phyloP scores from a whole-genome alignment of 495 filamentous ascomycete genomes.

The Terfezia claveryi region DNA sequence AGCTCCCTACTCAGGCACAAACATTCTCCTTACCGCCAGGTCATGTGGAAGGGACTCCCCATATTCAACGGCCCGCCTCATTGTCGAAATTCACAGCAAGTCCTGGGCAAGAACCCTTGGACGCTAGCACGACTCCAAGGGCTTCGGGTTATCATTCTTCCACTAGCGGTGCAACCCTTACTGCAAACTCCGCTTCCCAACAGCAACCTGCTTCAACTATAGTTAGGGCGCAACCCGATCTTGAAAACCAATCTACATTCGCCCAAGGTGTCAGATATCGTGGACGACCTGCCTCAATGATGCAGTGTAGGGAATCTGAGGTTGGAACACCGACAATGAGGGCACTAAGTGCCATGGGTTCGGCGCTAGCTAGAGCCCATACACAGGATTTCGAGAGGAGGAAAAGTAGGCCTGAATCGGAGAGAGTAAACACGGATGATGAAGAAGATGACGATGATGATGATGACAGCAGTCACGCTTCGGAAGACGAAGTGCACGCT shows the following conservation, averaged over 20 bases:
- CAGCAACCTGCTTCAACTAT: not conserved
- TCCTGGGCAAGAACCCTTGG: not conserved
- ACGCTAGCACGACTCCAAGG: not conserved
- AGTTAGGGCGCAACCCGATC: not conserved
- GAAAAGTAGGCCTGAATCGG: slow-evolving; percentile 24
- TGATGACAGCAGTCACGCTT: no score
- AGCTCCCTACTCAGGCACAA: slow-evolving; percentile 24
- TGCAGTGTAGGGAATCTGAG: not conserved
- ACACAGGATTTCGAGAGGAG: slow-evolving; percentile 72
- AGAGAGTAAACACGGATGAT: slow-evolving; percentile 10
- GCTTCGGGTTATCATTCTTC: not conserved
- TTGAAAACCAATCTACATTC: slow-evolving; percentile 1
- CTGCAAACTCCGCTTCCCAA: not conserved
- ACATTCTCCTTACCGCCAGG: not conserved
- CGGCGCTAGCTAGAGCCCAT: slow-evolving; percentile 47
- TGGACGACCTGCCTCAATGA: not conserved
- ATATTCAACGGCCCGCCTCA: not conserved
- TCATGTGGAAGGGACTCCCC: not conserved
- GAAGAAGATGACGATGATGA: slow-evolving; percentile 7
- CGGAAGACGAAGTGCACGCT: no score
- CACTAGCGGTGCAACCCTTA: not conserved
- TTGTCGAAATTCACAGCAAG: not conserved
- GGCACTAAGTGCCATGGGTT: slow-evolving; percentile 24
- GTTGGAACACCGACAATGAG: slow-evolving; percentile 22
- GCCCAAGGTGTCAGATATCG: not conserved